A percentile compares a stretch with the other conserved stretches of the same genome.
phyloP scores from a whole-genome alignment of 768 basidiomycete genomes.

The Dioszegia hungarica region DNA sequence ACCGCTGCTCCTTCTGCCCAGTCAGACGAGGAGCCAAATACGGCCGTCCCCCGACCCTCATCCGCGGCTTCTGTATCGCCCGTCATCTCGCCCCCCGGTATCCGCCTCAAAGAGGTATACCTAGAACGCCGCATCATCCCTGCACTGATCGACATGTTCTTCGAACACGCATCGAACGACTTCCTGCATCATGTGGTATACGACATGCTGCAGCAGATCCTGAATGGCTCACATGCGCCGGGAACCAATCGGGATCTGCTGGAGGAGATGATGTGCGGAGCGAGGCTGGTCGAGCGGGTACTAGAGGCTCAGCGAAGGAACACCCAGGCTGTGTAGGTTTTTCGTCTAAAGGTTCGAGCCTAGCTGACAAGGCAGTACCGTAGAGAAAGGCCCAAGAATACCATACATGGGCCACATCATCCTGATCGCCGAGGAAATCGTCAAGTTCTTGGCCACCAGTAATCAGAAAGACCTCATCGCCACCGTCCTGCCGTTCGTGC shows the following conservation, averaged over 20 bases:
- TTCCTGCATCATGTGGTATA: conserved; percentile 95
- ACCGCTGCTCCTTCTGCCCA: conserved; percentile 30
- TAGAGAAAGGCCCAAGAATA: conserved; percentile 57
- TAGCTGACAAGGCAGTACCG: conserved; percentile 41
- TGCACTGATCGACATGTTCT: conserved; percentile 83
- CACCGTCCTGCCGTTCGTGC: conserved; percentile 66
- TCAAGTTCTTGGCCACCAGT: conserved; percentile 58
- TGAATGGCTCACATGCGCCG: conserved; percentile 74
- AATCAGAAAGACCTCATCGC: conserved; percentile 35
- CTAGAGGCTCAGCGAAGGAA: conserved; percentile 78
- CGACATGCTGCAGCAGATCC: conserved; percentile 89
- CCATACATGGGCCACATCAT: conserved; percentile 97
- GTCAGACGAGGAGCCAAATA: conserved; percentile 10
- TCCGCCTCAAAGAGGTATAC: conserved; percentile 72
- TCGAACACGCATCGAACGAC: conserved; percentile 95
- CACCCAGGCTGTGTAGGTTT: conserved; percentile 66
- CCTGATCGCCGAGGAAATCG: conserved; percentile 89
- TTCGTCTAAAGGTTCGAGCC: not conserved
- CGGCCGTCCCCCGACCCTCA: not conserved
- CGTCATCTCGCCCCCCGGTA: conserved; percentile 55
- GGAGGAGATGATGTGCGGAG: conserved; percentile 80
- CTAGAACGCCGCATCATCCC: conserved; percentile 68
- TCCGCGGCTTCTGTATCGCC: not conserved
- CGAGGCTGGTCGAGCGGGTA: conserved; percentile 73
- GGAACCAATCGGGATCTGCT: conserved; percentile 79